phyloP scores from a whole-genome alignment of 1,139 yeast species.

The Sugiyamaella neomexicana region DNA sequence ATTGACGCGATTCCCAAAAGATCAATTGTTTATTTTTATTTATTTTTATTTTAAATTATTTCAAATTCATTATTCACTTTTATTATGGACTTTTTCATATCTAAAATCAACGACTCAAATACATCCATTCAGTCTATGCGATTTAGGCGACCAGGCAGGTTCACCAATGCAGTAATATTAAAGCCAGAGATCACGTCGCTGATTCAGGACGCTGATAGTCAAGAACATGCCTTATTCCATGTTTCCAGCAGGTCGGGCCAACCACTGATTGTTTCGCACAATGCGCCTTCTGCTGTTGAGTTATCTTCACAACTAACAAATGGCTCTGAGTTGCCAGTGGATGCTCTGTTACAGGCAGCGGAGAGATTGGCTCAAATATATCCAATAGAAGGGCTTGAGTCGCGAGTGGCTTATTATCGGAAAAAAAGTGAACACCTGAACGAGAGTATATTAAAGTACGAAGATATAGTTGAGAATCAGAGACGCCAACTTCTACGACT shows the following conservation, averaged over 20 bases:
- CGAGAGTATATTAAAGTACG: conserved; percentile 35
- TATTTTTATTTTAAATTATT: not conserved
- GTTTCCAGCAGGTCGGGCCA: conserved; percentile 13
- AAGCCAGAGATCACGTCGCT: conserved; percentile 59
- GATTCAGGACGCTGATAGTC: conserved; percentile 58
- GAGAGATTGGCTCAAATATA: conserved; percentile 35
- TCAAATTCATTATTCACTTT: too few relatives aligned
- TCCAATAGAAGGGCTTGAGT: conserved; percentile 38
- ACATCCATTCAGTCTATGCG: conserved; percentile 42
- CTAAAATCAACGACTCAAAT: conserved; percentile 32
- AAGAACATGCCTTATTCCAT: conserved; percentile 52
- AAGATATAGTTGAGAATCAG: conserved; percentile 40
- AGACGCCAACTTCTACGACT: conserved; percentile 28
- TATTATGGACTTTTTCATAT: conserved; percentile 32
- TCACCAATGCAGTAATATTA: conserved; percentile 61
- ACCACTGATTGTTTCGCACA: conserved; percentile 20
- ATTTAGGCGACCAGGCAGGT: conserved; percentile 58
- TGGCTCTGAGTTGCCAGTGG: conserved; percentile 36
- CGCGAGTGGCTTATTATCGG: conserved; percentile 31
- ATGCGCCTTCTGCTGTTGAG: not conserved
- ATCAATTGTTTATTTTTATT: too few relatives aligned
- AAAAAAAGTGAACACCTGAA: conserved; percentile 31
- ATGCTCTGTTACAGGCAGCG: conserved; percentile 38
- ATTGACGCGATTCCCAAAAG: not conserved
- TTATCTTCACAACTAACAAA: not conserved